These are phyloP conservation scores for Rhizophora mangle DNA, from an alignment of 345 rosid species.

Conservation along the genomic window DNA sequence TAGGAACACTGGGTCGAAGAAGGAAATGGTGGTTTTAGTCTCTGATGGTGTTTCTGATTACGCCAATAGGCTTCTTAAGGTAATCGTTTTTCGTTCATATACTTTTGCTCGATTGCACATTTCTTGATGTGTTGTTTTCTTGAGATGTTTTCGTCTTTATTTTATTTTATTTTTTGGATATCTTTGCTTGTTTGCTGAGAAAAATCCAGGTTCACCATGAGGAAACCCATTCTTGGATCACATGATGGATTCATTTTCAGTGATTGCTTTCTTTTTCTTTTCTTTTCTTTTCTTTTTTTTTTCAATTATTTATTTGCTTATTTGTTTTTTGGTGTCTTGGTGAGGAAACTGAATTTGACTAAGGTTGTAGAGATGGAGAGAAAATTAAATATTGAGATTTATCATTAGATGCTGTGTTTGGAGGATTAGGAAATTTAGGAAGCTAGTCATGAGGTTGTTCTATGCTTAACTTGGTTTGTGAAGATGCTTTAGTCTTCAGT, in stretches of 20 bases:
- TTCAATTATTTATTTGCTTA: too few species aligned
- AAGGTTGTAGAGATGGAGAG: too few species aligned
- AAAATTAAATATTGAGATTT: too few species aligned
- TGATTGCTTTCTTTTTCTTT: too few species aligned
- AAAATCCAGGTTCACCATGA: background rate
- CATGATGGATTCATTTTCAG: background rate
- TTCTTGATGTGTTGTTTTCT: too few species aligned
- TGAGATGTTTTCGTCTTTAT: too few species aligned
- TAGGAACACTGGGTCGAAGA: conserved; percentile 68
- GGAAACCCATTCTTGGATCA: background rate
- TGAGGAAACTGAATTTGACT: too few species aligned
- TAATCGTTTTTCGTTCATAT: background rate
- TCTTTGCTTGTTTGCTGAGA: background rate
- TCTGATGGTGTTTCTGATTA: conserved; percentile 89
- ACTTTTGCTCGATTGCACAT: background rate
- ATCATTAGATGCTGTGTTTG: background rate
- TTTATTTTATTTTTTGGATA: too few species aligned
- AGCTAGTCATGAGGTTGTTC: too few species aligned
- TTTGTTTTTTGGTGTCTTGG: background rate
- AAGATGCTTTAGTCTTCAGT: too few species aligned
- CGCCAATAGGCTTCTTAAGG: conserved; percentile 65
- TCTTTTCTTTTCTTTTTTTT: background rate
- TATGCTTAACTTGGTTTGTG: too few species aligned
- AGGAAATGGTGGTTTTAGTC: conserved; percentile 85
- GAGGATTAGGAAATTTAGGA: background rate